Evolutionary conservation across 78 protist genomes (phyloP).

Genomic region (Mastigamoeba balamuthi): DNA sequence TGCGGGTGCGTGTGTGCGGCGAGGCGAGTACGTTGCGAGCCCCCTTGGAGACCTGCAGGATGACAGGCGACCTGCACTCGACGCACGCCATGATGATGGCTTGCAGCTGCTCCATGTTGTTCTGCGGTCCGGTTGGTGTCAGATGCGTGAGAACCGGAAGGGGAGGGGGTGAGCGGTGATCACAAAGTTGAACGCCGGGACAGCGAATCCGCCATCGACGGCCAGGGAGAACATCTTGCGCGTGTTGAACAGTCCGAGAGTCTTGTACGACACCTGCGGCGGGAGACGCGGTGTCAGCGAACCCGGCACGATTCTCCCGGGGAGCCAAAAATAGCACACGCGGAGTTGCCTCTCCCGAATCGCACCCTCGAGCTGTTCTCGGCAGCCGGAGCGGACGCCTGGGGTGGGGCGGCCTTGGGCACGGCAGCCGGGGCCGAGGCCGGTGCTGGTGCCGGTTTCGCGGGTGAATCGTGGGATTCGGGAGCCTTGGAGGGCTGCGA

Average conservation of each 20-base stretch:
- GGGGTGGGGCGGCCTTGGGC: too few relatives aligned
- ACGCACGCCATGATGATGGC: background rate
- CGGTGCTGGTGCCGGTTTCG: too few relatives aligned
- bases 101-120: background rate
- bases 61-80: background rate
- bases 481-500: too few relatives aligned
- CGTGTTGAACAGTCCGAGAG: background rate
- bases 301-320: too few relatives aligned
- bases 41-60: background rate
- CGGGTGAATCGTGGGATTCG: too few relatives aligned
- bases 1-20: background rate
- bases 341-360: too few relatives aligned
- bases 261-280: too few relatives aligned
- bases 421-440: too few relatives aligned
- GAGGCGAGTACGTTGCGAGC: background rate
- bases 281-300: too few relatives aligned
- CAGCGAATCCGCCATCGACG: background rate
- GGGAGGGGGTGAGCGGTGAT: background rate
- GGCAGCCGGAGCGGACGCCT: too few relatives aligned
- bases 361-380: too few relatives aligned
- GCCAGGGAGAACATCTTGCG: background rate
- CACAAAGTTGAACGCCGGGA: background rate
- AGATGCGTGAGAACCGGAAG: background rate
- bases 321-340: too few relatives aligned
- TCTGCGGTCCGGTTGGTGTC: background rate